Percentiles rank a stretch among this genome's conserved stretches.
Evolutionary conservation across 2,329 filamentous ascomycete genomes (phyloP).

Genomic region (Macrophomina pseudophaseolina): DNA sequence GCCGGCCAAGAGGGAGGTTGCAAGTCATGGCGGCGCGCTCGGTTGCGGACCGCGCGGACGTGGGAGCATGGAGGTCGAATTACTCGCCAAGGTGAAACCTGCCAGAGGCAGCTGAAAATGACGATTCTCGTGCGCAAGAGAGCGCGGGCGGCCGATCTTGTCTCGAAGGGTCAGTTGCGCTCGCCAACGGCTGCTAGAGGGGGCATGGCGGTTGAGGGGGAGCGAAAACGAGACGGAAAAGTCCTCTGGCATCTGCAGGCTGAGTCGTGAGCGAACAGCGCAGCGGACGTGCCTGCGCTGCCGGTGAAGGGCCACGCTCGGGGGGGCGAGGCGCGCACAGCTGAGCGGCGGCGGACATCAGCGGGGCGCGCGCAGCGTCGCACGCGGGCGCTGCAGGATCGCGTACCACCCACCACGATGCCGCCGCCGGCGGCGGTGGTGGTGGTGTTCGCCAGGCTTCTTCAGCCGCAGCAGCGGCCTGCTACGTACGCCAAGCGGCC

Average conservation of each 20-base stretch:
- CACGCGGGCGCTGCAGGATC: slow-evolving; percentile 12
- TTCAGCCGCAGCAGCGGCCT: slow-evolving; percentile 21
- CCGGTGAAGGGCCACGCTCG: background rate
- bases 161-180: slow-evolving; percentile 1
- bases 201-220: slow-evolving; percentile 13
- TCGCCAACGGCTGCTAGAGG: slow-evolving; percentile 19
- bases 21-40: background rate
- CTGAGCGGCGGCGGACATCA: background rate
- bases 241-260: background rate
- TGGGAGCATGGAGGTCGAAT: slow-evolving; percentile 2
- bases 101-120: slow-evolving; percentile 15
- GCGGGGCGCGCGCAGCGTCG: background rate
- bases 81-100: slow-evolving; percentile 21
- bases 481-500: slow-evolving; percentile 23
- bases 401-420: slow-evolving; percentile 2
- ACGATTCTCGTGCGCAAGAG: slow-evolving; percentile 14
- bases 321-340: background rate
- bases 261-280: slow-evolving; percentile 16
- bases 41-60: slow-evolving; percentile 17
- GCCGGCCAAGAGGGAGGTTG: background rate
- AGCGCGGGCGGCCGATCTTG: slow-evolving; percentile 11
- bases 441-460: slow-evolving; percentile 3
- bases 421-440: too few relatives aligned
- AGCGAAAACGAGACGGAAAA: slow-evolving; percentile 8
- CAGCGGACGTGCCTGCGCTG: background rate